phyloP scores from a whole-genome alignment of 768 basidiomycete species.

The Auriscalpium vulgare region DNA sequence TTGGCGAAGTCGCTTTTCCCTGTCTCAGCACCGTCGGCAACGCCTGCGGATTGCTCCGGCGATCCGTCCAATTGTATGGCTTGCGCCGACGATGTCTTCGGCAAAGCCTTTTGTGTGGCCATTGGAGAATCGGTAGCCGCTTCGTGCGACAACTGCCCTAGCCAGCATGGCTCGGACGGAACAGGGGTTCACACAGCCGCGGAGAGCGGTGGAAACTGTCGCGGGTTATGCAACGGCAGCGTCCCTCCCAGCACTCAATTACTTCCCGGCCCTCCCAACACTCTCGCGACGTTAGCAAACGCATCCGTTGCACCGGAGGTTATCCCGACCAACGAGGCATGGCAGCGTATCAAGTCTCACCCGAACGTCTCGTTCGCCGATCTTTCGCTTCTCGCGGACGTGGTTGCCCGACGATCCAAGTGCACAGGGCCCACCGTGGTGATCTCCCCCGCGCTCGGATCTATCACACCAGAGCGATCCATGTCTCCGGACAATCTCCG shows the following conservation, averaged over 20 bases:
- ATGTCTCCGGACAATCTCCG: constrained; percentile 24
- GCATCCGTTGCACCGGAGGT: constrained; percentile 31
- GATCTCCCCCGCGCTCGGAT: constrained; percentile 45
- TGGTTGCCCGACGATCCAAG: constrained; percentile 76
- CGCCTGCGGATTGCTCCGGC: constrained; percentile 57
- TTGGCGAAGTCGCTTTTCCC: constrained; percentile 48
- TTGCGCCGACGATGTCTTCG: constrained; percentile 80
- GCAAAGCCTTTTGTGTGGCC: constrained; percentile 80
- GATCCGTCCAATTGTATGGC: constrained; percentile 82
- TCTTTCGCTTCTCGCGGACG: constrained; percentile 76
- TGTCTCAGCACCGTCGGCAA: constrained; percentile 20
- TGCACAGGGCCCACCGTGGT: constrained; percentile 66
- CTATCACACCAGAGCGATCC: constrained; percentile 39
- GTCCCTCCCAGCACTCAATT: constrained; percentile 25
- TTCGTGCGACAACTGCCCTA: constrained; percentile 53
- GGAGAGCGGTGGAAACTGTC: constrained; percentile 24
- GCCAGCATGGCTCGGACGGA: constrained; percentile 21
- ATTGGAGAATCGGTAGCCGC: constrained; percentile 54
- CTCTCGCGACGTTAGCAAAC: constrained; percentile 16
- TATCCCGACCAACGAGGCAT: constrained; percentile 76
- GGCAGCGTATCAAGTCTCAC: constrained; percentile 79
- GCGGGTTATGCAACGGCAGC: background rate
- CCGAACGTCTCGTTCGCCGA: constrained; percentile 85
- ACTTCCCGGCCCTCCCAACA: background rate
- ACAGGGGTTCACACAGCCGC: constrained; percentile 5